Base-by-base conservation (phyloP, 805 yeast species). In the Myxozyma monticola region DNA sequence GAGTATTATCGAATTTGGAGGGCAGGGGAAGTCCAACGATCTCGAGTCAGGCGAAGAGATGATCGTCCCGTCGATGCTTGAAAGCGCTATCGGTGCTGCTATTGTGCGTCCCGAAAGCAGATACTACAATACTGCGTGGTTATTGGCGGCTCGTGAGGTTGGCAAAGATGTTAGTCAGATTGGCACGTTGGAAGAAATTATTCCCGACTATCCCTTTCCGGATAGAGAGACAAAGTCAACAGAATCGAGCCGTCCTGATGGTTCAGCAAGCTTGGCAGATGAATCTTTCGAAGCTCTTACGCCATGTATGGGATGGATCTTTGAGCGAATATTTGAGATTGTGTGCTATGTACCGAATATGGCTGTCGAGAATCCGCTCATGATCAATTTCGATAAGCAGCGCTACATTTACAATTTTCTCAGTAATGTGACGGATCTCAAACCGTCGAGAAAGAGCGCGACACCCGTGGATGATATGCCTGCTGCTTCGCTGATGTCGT, bases 261-360 rank as follows among this genome's bases (percentile, higher is more conserved):
- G n/a, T n/a, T n/a, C n/a, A n/a, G n/a, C n/a, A n/a, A n/a, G n/a
- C n/a, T 3, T n/a, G 3, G 15, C 7, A 20, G 25, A 17, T 29
- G 34, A 30, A 5, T 15, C 33, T 4, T 30, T 41, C 20, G 35
- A 75, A 46, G 75, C 82, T 0, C 69, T 87, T 42, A 79, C 88
- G 4, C 93, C 96, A 1, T 90, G 96, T 62, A 79, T 88, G 51
- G 97, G 97, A 9, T 91, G 98, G 98, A 73, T 88, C 43, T 72
- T 85, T 21, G 91, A 85, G 60, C 80, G 95, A 54, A 70, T 91
- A 56, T 65, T 89, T 47, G 96, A 87, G 62, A 79, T 83, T 52
- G 80, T 84, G 0, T 81, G 85, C 56, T 83, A 78, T 62, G 82
- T 88, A 44, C 95, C 96, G 17, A 86, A 85, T 61, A 85, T 81